Evolutionary conservation across 495 filamentous ascomycete species (phyloP), one percentile per base, ranked within the genome.

Genomic region (Xylaria acuta): DNA sequence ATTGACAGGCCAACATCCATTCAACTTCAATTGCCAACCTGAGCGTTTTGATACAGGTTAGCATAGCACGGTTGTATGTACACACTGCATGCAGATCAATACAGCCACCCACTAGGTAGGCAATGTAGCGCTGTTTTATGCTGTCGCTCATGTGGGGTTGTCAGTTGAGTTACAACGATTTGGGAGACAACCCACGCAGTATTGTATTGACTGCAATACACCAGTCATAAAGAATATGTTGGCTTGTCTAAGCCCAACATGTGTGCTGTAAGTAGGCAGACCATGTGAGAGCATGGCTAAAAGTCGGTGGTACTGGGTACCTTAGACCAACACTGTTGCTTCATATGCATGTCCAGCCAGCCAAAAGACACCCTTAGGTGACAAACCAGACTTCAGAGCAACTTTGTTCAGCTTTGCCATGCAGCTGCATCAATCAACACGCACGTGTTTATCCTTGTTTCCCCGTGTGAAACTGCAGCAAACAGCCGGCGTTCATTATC

Each of bases 401-500:
- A 25, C 2, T 62, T 32, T 41, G n/a, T 38, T 67, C n/a, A 38
- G 30, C 45, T 32, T 53, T 38, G 30, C 30, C 64, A 53, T 27
- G 41, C 43, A 36, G 30, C 32, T 38, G 64, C 64, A 53, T 67
- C 32, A 38, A n/a, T n/a, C n/a, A n/a, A 65, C 63, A 65, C n/a
- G 36, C 36, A 38, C 64, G 64, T 67, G 64, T 67, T 45, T 67
- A 67, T 53, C 64, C 64, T 30, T 36, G 64, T 30, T 40, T 54
- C 27, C 9, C 32, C n/a, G 49, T 22, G 36, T 41, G 36, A 40
- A 56, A 56, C 65, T 67, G 65, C 65, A 67, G 49, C 65, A 27
- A 56, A 32, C 49, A 56, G 47, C 65, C 34, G 22, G 47, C 5
- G 30, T 34, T 16, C 5, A 12, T 49, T 66, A 67, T 67, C 34